A percentile compares a stretch with the other conserved stretches of the same genome.
Evolutionary conservation across 805 yeast species (phyloP).

Genomic region (Tetrapisispora namnaoensis): DNA sequence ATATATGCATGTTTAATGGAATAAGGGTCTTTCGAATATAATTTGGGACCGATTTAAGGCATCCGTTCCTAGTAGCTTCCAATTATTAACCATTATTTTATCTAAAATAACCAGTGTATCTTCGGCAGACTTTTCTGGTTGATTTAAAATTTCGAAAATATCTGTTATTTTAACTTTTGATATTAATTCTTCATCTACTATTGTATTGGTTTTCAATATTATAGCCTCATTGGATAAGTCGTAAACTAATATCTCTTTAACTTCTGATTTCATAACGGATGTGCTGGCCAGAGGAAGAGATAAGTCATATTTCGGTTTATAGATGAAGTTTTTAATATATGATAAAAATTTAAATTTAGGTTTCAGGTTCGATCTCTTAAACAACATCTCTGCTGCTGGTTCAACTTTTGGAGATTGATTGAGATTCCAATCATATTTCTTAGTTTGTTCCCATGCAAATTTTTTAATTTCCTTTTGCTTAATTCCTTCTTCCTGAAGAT

Average conservation of each 20-base stretch:
- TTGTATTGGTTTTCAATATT: background rate
- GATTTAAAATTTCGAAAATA: constrained; percentile 21
- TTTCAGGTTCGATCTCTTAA: constrained; percentile 1
- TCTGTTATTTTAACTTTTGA: constrained; percentile 18
- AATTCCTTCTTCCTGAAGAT: constrained; percentile 14
- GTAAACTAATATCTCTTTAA: constrained; percentile 9
- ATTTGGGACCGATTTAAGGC: background rate
- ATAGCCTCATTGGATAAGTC: background rate
- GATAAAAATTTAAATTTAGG: background rate
- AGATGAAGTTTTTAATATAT: background rate
- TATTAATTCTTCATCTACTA: constrained; percentile 7
- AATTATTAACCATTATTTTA: constrained; percentile 14
- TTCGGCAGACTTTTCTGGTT: constrained; percentile 18
- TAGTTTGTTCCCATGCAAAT: constrained; percentile 13
- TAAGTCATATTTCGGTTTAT: background rate
- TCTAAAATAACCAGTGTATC: constrained; percentile 15
- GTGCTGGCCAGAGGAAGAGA: background rate
- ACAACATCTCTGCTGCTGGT: constrained; percentile 15
- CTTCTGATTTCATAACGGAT: background rate
- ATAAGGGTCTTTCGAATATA: background rate
- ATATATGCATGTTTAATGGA: background rate
- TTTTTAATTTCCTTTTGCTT: constrained; percentile 14
- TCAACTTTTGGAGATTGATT: constrained; percentile 5
- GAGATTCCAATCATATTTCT: constrained; percentile 17
- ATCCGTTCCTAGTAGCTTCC: constrained; percentile 19